Evolutionary conservation across 768 basidiomycete genomes (phyloP), one percentile per base, ranked within the genome.

Genomic region (Podaxis mareebaensis): DNA sequence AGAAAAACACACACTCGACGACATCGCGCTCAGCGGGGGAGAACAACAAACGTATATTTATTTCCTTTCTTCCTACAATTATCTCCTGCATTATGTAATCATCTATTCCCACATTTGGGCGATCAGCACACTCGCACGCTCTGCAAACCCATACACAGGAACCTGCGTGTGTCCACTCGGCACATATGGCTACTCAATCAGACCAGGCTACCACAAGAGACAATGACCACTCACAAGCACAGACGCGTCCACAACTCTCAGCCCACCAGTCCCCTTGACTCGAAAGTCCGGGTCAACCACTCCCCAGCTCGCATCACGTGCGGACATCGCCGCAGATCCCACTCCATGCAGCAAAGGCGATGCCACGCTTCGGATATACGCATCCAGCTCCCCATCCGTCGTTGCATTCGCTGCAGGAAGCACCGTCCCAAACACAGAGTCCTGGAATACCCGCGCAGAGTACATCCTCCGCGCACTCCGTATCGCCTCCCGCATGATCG

Each of bases 241-340:
- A 22, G 76, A 77, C 3, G 74, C 73, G 66, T 81, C 77, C 4
- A 79, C 76, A 22, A 80, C 66, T 4, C 79, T 68, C 56, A 80
- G 58, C 3, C 76, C 78, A 6, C 40, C 53, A 0, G 70, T 69
- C 0, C 74, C 74, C 62, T 80, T 79, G 6, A 81, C 75, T 24
- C 57, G 61, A 44, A 81, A 66, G 58, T 78, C 70, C 3, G 77
- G 73, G 64, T 79, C 73, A 2, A 79, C 74, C 7, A 79, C 79
- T 1, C 78, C 78, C 22, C 54, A 67, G 3, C 64, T 54, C 0
- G 74, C 70, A 20, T 60, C 60, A 40, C 61, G 57, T 0, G 72
- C 62, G 2, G 75, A 75, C 74, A 79, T 76, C 12, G 64, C 64
- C 3, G 77, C 75, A 1, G 74, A 75, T 3, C 76, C 71, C 7